These are phyloP conservation scores for Cyanidium caldarium DNA, from an alignment of 23 red algal genomes.

Conservation along the genomic window DNA sequence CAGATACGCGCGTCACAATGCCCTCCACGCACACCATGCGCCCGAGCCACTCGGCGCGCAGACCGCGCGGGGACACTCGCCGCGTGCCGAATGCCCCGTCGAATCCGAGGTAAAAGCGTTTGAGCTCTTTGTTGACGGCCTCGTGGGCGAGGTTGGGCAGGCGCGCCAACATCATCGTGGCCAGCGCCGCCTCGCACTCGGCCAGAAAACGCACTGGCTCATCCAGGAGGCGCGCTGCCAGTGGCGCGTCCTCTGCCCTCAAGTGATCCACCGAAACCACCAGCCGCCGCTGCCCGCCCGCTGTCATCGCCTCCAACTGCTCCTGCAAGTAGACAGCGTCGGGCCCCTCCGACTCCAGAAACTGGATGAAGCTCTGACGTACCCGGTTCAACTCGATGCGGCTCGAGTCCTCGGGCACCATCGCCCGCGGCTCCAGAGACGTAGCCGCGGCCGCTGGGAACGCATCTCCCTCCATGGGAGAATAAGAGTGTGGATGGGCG, in stretches of 20 bases:
- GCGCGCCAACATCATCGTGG: too few relatives aligned
- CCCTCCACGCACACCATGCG: conserved; percentile 73
- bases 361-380: too few relatives aligned
- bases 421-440: too few relatives aligned
- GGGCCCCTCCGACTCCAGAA: neutral
- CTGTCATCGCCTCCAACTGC: neutral
- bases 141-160: too few relatives aligned
- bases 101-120: conserved; percentile 47
- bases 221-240: neutral
- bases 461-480: too few relatives aligned
- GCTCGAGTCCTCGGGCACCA: too few relatives aligned
- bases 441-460: too few relatives aligned
- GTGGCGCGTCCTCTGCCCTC: neutral
- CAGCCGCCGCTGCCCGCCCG: neutral
- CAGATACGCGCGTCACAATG: conserved; percentile 71
- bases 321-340: neutral
- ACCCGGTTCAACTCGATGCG: too few relatives aligned
- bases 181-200: neutral
- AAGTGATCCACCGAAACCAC: neutral
- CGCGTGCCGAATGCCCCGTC: conserved; percentile 66
- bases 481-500: too few relatives aligned
- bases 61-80: conserved; percentile 50
- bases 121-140: too few relatives aligned
- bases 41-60: conserved; percentile 60
- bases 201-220: neutral